phyloP scores from a whole-genome alignment of 2,329 filamentous ascomycete genomes.

The Paecilomyces formosus region DNA sequence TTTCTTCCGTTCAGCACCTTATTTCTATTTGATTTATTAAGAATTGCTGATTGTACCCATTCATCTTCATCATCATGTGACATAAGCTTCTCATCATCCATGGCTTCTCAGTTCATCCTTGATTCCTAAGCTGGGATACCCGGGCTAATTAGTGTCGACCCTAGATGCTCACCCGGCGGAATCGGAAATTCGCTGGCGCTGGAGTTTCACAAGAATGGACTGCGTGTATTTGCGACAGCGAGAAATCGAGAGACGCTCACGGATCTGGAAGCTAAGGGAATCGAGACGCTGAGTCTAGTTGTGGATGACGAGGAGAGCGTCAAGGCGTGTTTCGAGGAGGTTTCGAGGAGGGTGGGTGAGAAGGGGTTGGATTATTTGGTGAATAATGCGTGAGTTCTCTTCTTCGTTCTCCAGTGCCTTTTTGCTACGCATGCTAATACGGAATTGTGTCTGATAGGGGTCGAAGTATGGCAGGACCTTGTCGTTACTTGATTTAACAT shows the following conservation, averaged over 20 bases:
- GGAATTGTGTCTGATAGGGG: conserved; percentile 10
- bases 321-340: conserved; percentile 37
- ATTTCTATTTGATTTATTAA: not conserved
- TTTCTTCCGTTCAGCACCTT: not conserved
- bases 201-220: conserved; percentile 47
- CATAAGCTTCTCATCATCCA: conserved; percentile 2
- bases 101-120: too few species aligned
- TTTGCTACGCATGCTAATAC: not conserved
- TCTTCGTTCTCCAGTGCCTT: not conserved
- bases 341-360: conserved; percentile 39
- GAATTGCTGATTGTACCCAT: not conserved
- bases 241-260: conserved; percentile 43
- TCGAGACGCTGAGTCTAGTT: conserved; percentile 49
- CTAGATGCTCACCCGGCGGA: conserved; percentile 45
- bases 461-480: conserved; percentile 4
- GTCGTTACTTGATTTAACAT: not conserved
- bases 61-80: not conserved
- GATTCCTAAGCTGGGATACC: too few species aligned
- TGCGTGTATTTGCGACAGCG: conserved; percentile 53
- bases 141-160: not conserved
- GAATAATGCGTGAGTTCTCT: conserved; percentile 45
- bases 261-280: conserved; percentile 42
- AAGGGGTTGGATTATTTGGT: conserved; percentile 49
- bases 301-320: conserved; percentile 47
- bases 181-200: conserved; percentile 53